Evolutionary conservation across 2,329 filamentous ascomycete genomes (phyloP), one percentile per base, ranked within the genome.

Genomic region (Paecilomyces dactylethromorphus): DNA sequence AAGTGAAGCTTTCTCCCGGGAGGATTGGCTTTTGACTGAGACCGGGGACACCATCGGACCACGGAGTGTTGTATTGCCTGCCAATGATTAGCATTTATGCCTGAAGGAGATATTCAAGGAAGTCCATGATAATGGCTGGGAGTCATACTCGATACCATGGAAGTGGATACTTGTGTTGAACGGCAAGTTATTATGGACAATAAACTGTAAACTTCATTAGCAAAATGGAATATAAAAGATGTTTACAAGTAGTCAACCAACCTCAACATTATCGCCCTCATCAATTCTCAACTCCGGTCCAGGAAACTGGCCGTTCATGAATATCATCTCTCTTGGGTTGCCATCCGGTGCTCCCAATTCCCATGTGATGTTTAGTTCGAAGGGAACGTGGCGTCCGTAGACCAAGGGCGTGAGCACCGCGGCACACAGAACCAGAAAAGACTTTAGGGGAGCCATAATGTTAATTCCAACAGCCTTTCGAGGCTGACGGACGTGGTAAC

Each of bases 21-120:
- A 73, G 68, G 56, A 87, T 84, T 6, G 79, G 73, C 6, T 73
- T 74, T 64, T 87, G 84, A 0, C 79, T 78, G 2, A 86, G 69
- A 1, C 84, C 84, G 1, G 82, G 81, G 0, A 84, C 80, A 21
- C 84, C 84, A 59, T 87, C 84, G 0, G 83, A 78, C 82, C 82
- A 85, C 0, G 82, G 81, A 0, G 82, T 85, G 18, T 71, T 70
- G 1, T 68, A 61, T 74, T 82, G 80, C 39, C 81, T 66, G 29
- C 24, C 3, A 18, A 29, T 29, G 3, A 5, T 35, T 49, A 33
- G 24, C 21, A 21, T 13, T n/a, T 4, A 3, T 21, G 8, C n/a
- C 13, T 3, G 18, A 33, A 24, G 2, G 6, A 26, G 7, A 15
- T 29, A 0, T n/a, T 24, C 26, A n/a, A 5, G 24, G 24, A 6